A percentile compares a stretch with the other conserved stretches of the same genome.
Evolutionary conservation across 176 grass and related monocot species (phyloP).

Genomic region (Oryza brachyantha): DNA sequence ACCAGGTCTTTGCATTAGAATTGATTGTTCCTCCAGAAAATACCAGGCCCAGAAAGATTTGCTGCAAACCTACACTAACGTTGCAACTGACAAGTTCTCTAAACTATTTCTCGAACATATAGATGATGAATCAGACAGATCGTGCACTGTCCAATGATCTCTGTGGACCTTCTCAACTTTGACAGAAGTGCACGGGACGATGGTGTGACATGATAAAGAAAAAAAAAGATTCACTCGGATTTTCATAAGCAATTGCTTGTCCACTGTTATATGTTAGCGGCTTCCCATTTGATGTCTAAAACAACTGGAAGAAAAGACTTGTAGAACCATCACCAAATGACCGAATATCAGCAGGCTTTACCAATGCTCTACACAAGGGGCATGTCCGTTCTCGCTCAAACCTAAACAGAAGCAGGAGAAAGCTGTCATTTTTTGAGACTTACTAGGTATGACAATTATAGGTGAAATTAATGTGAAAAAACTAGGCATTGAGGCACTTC

Average conservation of each 20-base stretch:
- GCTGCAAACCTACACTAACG: constrained; percentile 18
- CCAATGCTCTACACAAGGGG: constrained; percentile 81
- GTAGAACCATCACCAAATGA: constrained; percentile 94
- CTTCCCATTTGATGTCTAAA: constrained; percentile 42
- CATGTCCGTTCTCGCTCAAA: constrained; percentile 90
- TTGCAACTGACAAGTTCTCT: constrained; percentile 22
- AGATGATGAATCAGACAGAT: constrained; percentile 18
- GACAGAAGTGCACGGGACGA: constrained; percentile 15
- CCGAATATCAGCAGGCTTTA: constrained; percentile 86
- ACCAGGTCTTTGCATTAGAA: neutral
- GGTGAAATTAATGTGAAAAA: neutral
- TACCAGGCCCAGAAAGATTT: neutral
- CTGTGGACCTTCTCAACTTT: constrained; percentile 20
- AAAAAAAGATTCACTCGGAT: constrained; percentile 14
- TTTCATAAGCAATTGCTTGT: constrained; percentile 23
- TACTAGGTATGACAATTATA: constrained; percentile 1
- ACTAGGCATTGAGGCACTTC: neutral
- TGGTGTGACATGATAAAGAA: neutral
- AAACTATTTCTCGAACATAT: constrained; percentile 39
- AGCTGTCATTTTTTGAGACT: neutral
- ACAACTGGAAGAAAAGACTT: constrained; percentile 90
- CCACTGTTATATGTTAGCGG: constrained; percentile 41
- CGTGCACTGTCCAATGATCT: constrained; percentile 8
- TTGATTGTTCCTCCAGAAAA: neutral
- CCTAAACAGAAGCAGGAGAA: constrained; percentile 44